A percentile compares a stretch with the other conserved stretches of the same genome.
These are phyloP conservation scores for Citeromyces nyonsensis DNA, from an alignment of 805 yeast species.

Conservation along the genomic window DNA sequence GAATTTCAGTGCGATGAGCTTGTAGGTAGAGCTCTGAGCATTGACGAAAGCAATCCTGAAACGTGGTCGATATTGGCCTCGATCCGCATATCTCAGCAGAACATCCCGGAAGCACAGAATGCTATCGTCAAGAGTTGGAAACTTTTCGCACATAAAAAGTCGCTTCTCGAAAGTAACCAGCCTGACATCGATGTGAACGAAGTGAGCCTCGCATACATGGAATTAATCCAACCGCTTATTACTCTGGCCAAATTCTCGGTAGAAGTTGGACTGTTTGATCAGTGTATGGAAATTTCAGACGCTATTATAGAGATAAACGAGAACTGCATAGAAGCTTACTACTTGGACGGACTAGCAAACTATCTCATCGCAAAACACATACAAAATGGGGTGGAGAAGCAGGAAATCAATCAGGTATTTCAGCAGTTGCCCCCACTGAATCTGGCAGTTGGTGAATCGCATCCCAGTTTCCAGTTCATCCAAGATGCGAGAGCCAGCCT, in stretches of 20 bases:
- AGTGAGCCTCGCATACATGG: constrained; percentile 37
- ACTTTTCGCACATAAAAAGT: constrained; percentile 38
- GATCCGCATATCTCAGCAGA: constrained; percentile 78
- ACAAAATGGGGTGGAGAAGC: constrained; percentile 9
- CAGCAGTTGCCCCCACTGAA: constrained; percentile 22
- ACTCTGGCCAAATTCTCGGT: constrained; percentile 61
- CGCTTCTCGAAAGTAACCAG: constrained; percentile 22
- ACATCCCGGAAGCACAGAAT: constrained; percentile 51
- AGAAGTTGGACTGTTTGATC: constrained; percentile 61
- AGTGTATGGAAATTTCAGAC: constrained; percentile 48
- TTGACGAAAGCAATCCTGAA: constrained; percentile 56
- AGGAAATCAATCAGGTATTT: constrained; percentile 4
- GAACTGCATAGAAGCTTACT: constrained; percentile 65
- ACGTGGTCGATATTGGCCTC: constrained; percentile 74
- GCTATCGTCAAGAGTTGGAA: constrained; percentile 64
- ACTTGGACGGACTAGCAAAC: constrained; percentile 70
- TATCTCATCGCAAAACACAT: constrained; percentile 25
- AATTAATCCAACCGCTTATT: constrained; percentile 56
- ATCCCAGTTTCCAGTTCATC: constrained; percentile 12
- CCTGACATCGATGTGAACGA: constrained; percentile 15
- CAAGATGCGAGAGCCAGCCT: constrained; percentile 26
- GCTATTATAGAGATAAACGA: constrained; percentile 71
- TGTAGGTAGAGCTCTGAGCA: constrained; percentile 44
- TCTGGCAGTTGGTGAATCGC: constrained; percentile 11
- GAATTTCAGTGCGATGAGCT: constrained; percentile 65